A percentile compares a stretch with the other conserved stretches of the same genome.
phyloP scores from a whole-genome alignment of 306 rosid genomes.

The Prunus davidiana region DNA sequence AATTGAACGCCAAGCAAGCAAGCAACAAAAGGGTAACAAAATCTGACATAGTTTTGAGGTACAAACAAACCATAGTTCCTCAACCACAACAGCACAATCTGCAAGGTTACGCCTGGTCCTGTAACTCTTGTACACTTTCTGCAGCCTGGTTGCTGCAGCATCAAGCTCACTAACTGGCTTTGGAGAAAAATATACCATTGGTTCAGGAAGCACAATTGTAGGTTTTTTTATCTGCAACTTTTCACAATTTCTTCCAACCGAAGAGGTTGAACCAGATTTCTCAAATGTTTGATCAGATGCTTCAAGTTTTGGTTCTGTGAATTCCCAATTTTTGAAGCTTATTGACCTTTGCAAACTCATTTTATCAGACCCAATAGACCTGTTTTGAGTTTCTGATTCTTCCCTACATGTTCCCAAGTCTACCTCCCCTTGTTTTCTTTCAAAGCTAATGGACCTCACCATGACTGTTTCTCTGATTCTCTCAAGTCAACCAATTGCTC shows the following conservation, averaged over 20 bases:
- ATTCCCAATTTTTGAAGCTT: slow-evolving; percentile 9
- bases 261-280: slow-evolving; percentile 5
- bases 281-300: background rate
- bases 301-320: slow-evolving; percentile 1
- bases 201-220: slow-evolving; percentile 31
- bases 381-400: background rate
- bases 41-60: background rate
- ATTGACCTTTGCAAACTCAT: background rate
- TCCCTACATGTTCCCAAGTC: too few relatives aligned
- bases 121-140: slow-evolving; percentile 59
- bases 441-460: too few relatives aligned
- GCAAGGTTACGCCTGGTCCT: slow-evolving; percentile 51
- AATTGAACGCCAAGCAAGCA: background rate
- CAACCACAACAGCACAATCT: slow-evolving; percentile 55
- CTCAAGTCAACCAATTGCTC: too few relatives aligned
- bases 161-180: slow-evolving; percentile 31
- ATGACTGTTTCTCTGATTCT: too few relatives aligned
- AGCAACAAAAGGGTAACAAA: background rate
- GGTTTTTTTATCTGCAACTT: slow-evolving; percentile 26
- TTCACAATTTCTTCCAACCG: slow-evolving; percentile 2
- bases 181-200: slow-evolving; percentile 20
- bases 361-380: slow-evolving; percentile 2
- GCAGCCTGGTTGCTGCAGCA: slow-evolving; percentile 53
- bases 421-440: too few relatives aligned
- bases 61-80: slow-evolving; percentile 52